Evolutionary conservation across 371 early-diverging fungal genomes (phyloP).

Genomic region (Haplosporangium sp.): DNA sequence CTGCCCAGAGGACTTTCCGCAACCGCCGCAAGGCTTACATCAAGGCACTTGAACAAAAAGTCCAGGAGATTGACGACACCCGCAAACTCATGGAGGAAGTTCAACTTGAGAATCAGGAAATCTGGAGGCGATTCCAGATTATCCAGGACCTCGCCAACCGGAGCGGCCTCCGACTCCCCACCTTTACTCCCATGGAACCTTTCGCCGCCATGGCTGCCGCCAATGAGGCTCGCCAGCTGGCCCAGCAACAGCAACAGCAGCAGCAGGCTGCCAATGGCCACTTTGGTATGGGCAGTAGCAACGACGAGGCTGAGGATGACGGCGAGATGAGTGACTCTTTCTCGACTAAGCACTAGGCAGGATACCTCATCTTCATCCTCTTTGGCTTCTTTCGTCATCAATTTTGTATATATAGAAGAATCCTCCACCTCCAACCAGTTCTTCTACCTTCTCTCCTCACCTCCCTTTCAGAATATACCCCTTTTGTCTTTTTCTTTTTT

Average conservation of each 20-base stretch:
- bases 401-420: conserved; percentile 18
- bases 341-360: conserved; percentile 4
- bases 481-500: too few species aligned
- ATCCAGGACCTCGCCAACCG: conserved; percentile 20
- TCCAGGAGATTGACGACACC: conserved; percentile 53
- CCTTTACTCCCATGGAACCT: conserved; percentile 24
- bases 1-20: conserved; percentile 76
- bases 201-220: neutral
- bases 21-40: conserved; percentile 77
- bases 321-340: conserved; percentile 32
- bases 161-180: conserved; percentile 21
- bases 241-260: conserved; percentile 4
- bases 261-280: neutral
- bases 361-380: neutral
- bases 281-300: conserved; percentile 18
- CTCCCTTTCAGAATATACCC: too few species aligned
- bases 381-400: neutral
- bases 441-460: neutral
- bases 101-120: conserved; percentile 37
- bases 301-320: conserved; percentile 38
- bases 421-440: neutral
- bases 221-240: too few species aligned
- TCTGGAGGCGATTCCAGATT: conserved; percentile 32
- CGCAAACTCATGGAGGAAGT: conserved; percentile 30
- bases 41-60: conserved; percentile 68